Evolutionary conservation across 2,329 filamentous ascomycete species (phyloP), one percentile per base, ranked within the genome.

Genomic region (Phaeophleospora eucalypticola): DNA sequence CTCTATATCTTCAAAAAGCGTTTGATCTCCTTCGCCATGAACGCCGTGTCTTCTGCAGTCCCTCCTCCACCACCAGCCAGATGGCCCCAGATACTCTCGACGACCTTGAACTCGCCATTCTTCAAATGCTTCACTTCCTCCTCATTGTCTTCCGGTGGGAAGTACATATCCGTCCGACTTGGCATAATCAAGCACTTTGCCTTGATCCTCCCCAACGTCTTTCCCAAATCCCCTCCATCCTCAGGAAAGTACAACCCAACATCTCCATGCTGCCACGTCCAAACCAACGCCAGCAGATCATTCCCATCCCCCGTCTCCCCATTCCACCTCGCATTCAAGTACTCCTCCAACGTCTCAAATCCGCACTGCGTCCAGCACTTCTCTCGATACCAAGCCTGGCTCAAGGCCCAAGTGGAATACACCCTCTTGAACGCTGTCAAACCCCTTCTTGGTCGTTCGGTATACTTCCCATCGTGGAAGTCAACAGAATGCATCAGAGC

Each of bases 401-500:
- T 66, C n/a, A 68, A 61, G 42, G 68, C 56, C 70, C 69, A 71
- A 1, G 69, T 66, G 1, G 64, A 61, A 51, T 69, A 72, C 1
- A 63, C 68, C 27, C 68, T 58, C 0, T 57, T 62, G 51, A 71
- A 71, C 2, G 46, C 75, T 62, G 20, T 59, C 40, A 54, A 58
- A 21, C 58, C 67, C 59, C 58, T 69, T 58, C 3, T 61, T 14
- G 36, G 51, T 3, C 45, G 51, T 39, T 59, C 43, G 16, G 43
- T 52, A 12, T 52, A 63, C 16, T 59, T 57, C 0, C 70, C 69
- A 1, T 62, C 62, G 2, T 71, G 21, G 61, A 71, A 77, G 37
- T 72, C 70, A 0, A 58, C 58, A 0, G 68, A 62, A 15, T 66
- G 73, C 1, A 74, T 56, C 8, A 80, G 63, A 0, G 76, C 77